Evolutionary conservation across 805 yeast species (phyloP), one percentile per base, ranked within the genome.

Genomic region (Priceomyces medius): DNA sequence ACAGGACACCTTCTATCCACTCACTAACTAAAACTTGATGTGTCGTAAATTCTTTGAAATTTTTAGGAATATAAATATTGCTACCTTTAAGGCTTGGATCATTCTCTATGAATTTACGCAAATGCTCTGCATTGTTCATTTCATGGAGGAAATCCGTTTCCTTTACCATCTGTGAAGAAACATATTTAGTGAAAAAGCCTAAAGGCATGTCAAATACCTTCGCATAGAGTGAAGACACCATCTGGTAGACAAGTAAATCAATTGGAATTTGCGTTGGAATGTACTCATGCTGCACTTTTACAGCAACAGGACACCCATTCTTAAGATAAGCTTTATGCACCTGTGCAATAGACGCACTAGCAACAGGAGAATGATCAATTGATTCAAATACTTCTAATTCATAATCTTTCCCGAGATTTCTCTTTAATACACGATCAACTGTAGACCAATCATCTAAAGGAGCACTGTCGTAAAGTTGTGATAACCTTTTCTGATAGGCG

Each of bases 271-370:
- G 91, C 42, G 75, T 71, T 20, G 68, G 61, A 34, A 85, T 81
- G 40, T 81, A 78, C 21, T 74, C 68, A 53, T 83, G 88, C 49
- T 83, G 88, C 4, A 83, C 74, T 55, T 83, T 83, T 20, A 83
- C 72, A 0, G 88, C 88, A 12, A 83, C 88, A 19, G 60, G 51
- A 18, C 71, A 70, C 3, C 82, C 83, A 19, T 51, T 53, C 39
- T 55, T 60, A 47, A 83, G 54, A 9, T 47, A 50, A 0, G 79
- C 88, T 36, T 61, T 64, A 48, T 83, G 88, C 4, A 83, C 88
- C 52, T 83, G 89, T 0, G 88, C 88, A 47, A 83, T 73, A 35
- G 85, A 79, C 0, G 91, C 95, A 56, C 87, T 79, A 2, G 91
- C 93, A 13, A 83, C 65, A 1, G 91, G 87, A 1, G 37, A 52